These are phyloP conservation scores for Alternaria tenuissima DNA, from an alignment of 2,329 filamentous ascomycete genomes.

Conservation along the genomic window DNA sequence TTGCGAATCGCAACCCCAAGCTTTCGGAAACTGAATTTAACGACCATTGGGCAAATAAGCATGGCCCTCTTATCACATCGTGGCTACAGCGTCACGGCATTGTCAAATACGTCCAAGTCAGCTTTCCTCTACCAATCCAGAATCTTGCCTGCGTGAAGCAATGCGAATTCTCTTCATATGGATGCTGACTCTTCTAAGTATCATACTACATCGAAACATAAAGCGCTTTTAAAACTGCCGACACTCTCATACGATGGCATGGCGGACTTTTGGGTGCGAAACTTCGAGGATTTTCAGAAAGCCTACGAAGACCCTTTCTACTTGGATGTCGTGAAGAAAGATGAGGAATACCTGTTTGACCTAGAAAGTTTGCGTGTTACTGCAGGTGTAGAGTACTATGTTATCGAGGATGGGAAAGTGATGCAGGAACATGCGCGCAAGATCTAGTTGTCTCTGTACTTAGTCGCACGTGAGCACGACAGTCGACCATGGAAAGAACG, in stretches of 20 bases:
- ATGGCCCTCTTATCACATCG: constrained; percentile 29
- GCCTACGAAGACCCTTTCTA: constrained; percentile 37
- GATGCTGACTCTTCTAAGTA: constrained; percentile 17
- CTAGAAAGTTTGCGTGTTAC: constrained; percentile 5
- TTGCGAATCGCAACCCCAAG: constrained; percentile 31
- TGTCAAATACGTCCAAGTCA: constrained; percentile 37
- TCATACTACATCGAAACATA: constrained; percentile 30
- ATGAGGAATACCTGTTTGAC: constrained; percentile 35
- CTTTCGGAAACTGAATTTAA: constrained; percentile 34
- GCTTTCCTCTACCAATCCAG: neutral
- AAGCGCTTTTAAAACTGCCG: constrained; percentile 24
- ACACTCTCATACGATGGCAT: constrained; percentile 31
- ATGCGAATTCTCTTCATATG: neutral
- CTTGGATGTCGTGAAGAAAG: constrained; percentile 26
- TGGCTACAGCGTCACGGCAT: constrained; percentile 33
- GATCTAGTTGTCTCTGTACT: no score
- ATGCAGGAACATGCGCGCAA: neutral
- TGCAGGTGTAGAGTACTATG: neutral
- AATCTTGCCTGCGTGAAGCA: neutral
- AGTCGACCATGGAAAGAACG: neutral
- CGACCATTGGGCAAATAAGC: constrained; percentile 35
- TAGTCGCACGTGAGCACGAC: neutral
- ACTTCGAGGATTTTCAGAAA: constrained; percentile 34
- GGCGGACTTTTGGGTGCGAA: constrained; percentile 37
- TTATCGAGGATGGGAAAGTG: neutral